Evolutionary conservation across 2,329 filamentous ascomycete genomes (phyloP).

Genomic region (Neopestalotiopsis sp.): DNA sequence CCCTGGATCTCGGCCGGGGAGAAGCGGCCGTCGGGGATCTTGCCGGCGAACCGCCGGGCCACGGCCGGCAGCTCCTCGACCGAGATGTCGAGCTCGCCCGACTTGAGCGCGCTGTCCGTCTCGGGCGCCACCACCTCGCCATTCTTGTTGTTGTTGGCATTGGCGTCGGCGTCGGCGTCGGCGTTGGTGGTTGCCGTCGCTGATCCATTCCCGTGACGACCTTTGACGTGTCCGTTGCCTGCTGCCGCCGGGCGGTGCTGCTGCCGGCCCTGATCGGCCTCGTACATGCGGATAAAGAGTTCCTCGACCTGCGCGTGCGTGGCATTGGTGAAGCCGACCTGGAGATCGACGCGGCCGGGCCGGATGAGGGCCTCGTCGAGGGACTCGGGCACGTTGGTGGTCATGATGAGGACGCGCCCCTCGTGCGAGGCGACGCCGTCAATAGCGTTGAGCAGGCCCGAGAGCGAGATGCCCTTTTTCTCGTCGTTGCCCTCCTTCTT

Average conservation of each 20-base stretch:
- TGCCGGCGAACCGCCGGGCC: conserved; percentile 54
- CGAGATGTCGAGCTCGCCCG: conserved; percentile 39
- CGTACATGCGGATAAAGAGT: conserved; percentile 68
- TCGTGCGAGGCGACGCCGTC: conserved; percentile 83
- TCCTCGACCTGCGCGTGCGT: conserved; percentile 59
- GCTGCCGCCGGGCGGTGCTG: conserved; percentile 11
- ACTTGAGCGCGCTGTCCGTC: conserved; percentile 23
- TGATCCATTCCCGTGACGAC: neutral
- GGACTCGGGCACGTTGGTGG: conserved; percentile 76
- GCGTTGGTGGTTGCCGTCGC: too few relatives aligned
- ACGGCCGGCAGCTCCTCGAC: conserved; percentile 49
- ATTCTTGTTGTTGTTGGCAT: neutral
- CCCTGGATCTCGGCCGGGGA: conserved; percentile 68
- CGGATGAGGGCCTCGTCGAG: conserved; percentile 77
- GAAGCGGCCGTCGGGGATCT: conserved; percentile 46
- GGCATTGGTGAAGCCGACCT: conserved; percentile 68
- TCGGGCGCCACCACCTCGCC: conserved; percentile 23
- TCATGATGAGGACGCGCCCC: conserved; percentile 82
- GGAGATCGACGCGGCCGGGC: conserved; percentile 74
- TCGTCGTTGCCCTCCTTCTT: conserved; percentile 46
- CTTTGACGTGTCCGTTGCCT: neutral
- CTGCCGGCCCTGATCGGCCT: conserved; percentile 42
- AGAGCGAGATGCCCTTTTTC: conserved; percentile 70
- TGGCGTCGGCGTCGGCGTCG: too few relatives aligned
- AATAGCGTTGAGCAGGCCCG: conserved; percentile 82